phyloP scores from a whole-genome alignment of 768 basidiomycete genomes.

The Solioccasus polychromus region DNA sequence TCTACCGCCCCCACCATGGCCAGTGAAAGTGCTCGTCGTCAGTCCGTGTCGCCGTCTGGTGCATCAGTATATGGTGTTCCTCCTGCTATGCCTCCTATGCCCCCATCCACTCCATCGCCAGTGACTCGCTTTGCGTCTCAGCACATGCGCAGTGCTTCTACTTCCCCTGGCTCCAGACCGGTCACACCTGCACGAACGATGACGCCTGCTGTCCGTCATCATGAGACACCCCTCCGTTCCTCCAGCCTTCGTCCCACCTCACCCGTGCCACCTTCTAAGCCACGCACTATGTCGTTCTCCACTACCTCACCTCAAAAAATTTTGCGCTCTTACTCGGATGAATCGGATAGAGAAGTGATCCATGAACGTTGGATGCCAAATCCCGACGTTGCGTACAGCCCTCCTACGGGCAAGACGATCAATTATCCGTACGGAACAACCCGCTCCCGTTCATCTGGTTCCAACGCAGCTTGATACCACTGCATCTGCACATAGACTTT shows the following conservation, averaged over 20 bases:
- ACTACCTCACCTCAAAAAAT: conserved; percentile 55
- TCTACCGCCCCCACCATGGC: conserved; percentile 24
- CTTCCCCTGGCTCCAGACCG: conserved; percentile 34
- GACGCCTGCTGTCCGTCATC: conserved; percentile 27
- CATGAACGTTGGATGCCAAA: conserved; percentile 69
- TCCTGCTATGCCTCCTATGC: conserved; percentile 35
- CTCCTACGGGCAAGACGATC: conserved; percentile 32
- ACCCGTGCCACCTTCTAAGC: conserved; percentile 37
- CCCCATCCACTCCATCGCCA: conserved; percentile 45
- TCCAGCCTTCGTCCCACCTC: conserved; percentile 29
- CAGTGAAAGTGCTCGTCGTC: conserved; percentile 29
- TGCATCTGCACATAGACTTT: conserved; percentile 22
- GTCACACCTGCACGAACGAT: conserved; percentile 31
- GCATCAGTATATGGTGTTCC: conserved; percentile 33
- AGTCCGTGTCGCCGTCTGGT: conserved; percentile 30
- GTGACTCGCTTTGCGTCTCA: conserved; percentile 51
- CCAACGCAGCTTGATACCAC: conserved; percentile 34
- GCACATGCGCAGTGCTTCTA: conserved; percentile 57
- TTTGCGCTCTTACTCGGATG: conserved; percentile 60
- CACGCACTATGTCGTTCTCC: conserved; percentile 47
- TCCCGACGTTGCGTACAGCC: conserved; percentile 34
- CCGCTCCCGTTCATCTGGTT: conserved; percentile 31
- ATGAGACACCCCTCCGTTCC: conserved; percentile 31
- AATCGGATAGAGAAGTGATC: conserved; percentile 53
- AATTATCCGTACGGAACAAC: conserved; percentile 26